Percentiles rank a stretch among this genome's conserved stretches.
These are phyloP conservation scores for Boletus sensibilis DNA, from an alignment of 768 basidiomycete genomes.

Conservation along the genomic window DNA sequence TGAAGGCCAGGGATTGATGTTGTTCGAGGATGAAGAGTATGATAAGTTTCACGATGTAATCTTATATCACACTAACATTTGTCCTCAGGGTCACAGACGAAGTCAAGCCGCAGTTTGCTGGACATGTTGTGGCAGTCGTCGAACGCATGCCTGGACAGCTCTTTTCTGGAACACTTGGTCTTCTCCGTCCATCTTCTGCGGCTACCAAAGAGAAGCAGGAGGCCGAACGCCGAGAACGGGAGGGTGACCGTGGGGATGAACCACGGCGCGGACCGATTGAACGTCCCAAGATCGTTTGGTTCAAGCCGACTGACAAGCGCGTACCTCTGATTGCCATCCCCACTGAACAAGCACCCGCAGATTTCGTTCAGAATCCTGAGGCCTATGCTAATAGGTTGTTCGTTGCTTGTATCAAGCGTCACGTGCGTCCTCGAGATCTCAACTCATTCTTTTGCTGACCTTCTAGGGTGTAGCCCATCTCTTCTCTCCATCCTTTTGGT, in stretches of 20 bases:
- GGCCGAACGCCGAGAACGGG: constrained; percentile 94
- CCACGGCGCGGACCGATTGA: constrained; percentile 76
- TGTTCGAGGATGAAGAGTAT: constrained; percentile 97
- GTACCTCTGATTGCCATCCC: constrained; percentile 98
- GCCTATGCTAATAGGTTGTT: constrained; percentile 88
- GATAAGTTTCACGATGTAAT: constrained; percentile 24
- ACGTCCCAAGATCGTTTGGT: constrained; percentile 99
- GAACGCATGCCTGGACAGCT: constrained; percentile 99
- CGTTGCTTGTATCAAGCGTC: constrained; percentile 97
- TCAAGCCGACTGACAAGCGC: constrained; percentile 99
- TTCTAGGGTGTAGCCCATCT: constrained; percentile 63
- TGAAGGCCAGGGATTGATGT: constrained; percentile 94
- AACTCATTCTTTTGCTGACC: constrained; percentile 16
- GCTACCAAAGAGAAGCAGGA: constrained; percentile 99
- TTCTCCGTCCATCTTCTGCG: constrained; percentile 92
- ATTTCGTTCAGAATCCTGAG: constrained; percentile 95
- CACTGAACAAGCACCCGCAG: constrained; percentile 94
- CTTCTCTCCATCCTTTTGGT: constrained; percentile 97
- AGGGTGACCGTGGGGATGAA: constrained; percentile 88
- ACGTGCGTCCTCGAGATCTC: constrained; percentile 53
- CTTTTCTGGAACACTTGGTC: constrained; percentile 95
- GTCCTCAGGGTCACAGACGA: constrained; percentile 86
- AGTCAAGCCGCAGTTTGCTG: constrained; percentile 96
- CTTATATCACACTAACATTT: constrained; percentile 11
- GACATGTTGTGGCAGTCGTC: constrained; percentile 99